Conservation (phyloP, 176 grass and related monocot genomes). For the Musa troglodytarum region DNA sequence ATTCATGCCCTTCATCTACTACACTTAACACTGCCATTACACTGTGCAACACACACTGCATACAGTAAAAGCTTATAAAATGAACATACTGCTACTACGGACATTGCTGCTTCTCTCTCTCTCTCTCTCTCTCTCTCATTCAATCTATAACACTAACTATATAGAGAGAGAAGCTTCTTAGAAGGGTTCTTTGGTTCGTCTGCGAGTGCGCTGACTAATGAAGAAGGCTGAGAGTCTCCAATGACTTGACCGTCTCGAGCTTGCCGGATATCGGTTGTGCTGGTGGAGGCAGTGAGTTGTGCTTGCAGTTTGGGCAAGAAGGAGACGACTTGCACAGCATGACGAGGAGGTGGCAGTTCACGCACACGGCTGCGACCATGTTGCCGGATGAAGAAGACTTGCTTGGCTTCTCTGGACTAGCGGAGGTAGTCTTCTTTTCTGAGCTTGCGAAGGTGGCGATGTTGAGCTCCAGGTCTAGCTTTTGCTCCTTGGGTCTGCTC, state of each 20-base stretch:
- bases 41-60: no score
- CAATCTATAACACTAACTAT: no score
- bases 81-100: no score
- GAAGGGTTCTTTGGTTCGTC: no score
- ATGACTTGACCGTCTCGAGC: conserved; percentile 35
- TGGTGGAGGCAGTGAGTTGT: not conserved
- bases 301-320: conserved; percentile 96
- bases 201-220: conserved; percentile 26
- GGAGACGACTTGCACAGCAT: conserved; percentile 82
- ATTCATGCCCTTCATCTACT: no score
- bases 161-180: no score
- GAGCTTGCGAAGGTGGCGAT: conserved; percentile 25
- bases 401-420: conserved; percentile 23
- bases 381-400: conserved; percentile 16
- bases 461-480: conserved; percentile 76
- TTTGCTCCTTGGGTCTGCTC: conserved; percentile 60
- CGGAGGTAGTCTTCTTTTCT: not conserved
- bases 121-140: no score
- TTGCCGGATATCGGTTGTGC: conserved; percentile 11
- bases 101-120: no score
- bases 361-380: conserved; percentile 78
- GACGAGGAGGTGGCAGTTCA: conserved; percentile 79
- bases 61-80: no score
- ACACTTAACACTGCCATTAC: no score
- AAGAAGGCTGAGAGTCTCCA: conserved; percentile 89